Conservation (phyloP, 805 yeast species). For the Candida argentea region DNA sequence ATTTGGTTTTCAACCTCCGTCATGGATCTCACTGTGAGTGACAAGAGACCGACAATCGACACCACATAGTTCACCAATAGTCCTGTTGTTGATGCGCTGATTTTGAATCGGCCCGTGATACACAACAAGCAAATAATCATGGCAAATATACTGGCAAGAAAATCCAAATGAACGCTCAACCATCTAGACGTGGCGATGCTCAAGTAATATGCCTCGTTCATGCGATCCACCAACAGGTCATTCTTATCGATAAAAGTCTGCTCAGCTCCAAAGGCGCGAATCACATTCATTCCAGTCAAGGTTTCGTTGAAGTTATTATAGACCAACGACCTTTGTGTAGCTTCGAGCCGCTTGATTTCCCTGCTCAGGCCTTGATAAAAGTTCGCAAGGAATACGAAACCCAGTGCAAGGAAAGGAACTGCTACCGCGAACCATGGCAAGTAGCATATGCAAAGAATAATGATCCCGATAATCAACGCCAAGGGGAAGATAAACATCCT, state of each 20-base stretch:
- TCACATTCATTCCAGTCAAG: slow-evolving; percentile 38
- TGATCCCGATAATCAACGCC: slow-evolving; percentile 28
- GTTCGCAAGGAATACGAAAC: slow-evolving; percentile 28
- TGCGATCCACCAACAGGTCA: slow-evolving; percentile 31
- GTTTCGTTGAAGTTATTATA: slow-evolving; percentile 41
- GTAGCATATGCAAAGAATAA: slow-evolving; percentile 37
- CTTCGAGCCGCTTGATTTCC: slow-evolving; percentile 40
- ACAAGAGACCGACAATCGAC: slow-evolving; percentile 46
- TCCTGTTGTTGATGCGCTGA: slow-evolving; percentile 54
- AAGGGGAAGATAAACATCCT: slow-evolving; percentile 30
- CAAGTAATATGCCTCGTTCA: slow-evolving; percentile 43
- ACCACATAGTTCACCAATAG: slow-evolving; percentile 49
- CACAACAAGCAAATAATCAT: slow-evolving; percentile 47
- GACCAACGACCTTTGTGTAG: slow-evolving; percentile 37
- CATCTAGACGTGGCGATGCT: slow-evolving; percentile 52
- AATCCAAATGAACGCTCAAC: slow-evolving; percentile 46
- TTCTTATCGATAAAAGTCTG: slow-evolving; percentile 28
- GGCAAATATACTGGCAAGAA: slow-evolving; percentile 39
- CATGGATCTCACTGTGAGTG: slow-evolving; percentile 41
- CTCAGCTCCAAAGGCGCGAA: slow-evolving; percentile 32
- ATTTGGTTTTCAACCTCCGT: slow-evolving; percentile 51
- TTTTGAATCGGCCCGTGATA: slow-evolving; percentile 46
- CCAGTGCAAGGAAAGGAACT: slow-evolving; percentile 39
- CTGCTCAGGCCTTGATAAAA: slow-evolving; percentile 39
- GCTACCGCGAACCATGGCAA: slow-evolving; percentile 48